A percentile compares a stretch with the other conserved stretches of the same genome.
These are phyloP conservation scores for Schrenkiella parvula DNA, from an alignment of 345 rosid species.

Conservation along the genomic window DNA sequence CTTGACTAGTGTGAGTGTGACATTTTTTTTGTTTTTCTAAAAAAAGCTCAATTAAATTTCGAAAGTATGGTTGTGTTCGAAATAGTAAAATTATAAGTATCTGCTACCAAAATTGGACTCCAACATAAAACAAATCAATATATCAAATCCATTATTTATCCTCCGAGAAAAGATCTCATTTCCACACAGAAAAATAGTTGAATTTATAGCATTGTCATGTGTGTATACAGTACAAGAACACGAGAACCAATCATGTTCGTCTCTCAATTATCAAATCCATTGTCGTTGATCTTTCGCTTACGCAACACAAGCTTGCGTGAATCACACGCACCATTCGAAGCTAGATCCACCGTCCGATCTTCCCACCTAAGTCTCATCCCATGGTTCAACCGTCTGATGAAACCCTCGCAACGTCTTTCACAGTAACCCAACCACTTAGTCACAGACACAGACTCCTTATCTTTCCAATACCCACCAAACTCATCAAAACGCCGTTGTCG, in stretches of 20 bases:
- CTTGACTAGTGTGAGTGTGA: not conserved
- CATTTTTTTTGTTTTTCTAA: not conserved
- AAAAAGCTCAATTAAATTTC: not conserved
- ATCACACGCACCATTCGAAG: conserved; percentile 32
- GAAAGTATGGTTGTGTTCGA: not conserved
- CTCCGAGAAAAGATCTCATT: not conserved
- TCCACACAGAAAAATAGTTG: not conserved
- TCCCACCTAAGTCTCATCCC: conserved; percentile 38
- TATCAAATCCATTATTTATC: not conserved
- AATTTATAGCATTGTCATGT: conserved; percentile 17
- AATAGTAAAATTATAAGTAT: not conserved
- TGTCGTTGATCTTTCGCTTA: not conserved
- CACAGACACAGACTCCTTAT: conserved; percentile 30
- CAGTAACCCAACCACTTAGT: conserved; percentile 34
- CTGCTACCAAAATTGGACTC: not conserved
- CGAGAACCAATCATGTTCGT: conserved; percentile 26
- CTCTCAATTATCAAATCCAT: conserved; percentile 19
- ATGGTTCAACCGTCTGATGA: conserved; percentile 48
- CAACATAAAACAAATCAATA: not conserved
- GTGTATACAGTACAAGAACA: conserved; percentile 13
- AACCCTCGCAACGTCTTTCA: conserved; percentile 39
- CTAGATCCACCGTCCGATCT: conserved; percentile 39
- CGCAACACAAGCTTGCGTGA: conserved; percentile 20
- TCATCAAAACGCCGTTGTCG: not conserved
- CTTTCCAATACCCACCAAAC: conserved; percentile 9